Percentiles rank a stretch among this genome's conserved stretches.
Evolutionary conservation across 163 green algal genomes (phyloP).

Genomic region (Chlamydomonas reinhardtii): DNA sequence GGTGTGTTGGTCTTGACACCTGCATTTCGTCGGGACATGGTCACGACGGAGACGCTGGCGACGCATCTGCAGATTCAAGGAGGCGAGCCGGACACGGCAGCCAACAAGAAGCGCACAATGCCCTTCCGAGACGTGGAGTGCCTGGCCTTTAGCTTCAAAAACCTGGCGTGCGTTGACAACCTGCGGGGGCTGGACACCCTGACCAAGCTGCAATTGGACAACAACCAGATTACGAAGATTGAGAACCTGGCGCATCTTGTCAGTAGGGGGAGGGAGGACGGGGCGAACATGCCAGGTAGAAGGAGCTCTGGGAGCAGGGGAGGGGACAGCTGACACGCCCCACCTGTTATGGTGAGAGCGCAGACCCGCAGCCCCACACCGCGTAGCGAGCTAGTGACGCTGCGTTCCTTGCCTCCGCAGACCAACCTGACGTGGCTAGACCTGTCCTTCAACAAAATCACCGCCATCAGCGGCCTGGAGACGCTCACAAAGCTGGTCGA

Average conservation of each 20-base stretch:
- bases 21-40: neutral
- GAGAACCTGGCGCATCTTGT: conserved; percentile 86
- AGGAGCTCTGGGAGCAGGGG: too few species aligned
- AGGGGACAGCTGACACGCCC: too few species aligned
- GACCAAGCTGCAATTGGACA: conserved; percentile 89
- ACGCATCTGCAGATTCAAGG: conserved; percentile 60
- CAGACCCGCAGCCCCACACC: too few species aligned
- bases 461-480: conserved; percentile 69
- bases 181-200: conserved; percentile 73
- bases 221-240: conserved; percentile 87
- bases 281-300: too few species aligned
- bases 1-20: conserved; percentile 35
- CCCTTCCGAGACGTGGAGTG: conserved; percentile 71
- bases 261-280: neutral
- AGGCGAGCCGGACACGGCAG: conserved; percentile 63
- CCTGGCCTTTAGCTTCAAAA: conserved; percentile 81
- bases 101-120: conserved; percentile 76
- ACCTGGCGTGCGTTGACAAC: conserved; percentile 80
- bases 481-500: conserved; percentile 54
- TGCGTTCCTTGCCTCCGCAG: conserved; percentile 42
- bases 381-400: too few species aligned
- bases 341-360: too few species aligned
- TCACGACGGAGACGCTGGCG: neutral
- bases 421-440: conserved; percentile 85
- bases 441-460: conserved; percentile 92